These are phyloP conservation scores for Tolypocladium sp. DNA, from an alignment of 2,329 filamentous ascomycete species.

Conservation along the genomic window DNA sequence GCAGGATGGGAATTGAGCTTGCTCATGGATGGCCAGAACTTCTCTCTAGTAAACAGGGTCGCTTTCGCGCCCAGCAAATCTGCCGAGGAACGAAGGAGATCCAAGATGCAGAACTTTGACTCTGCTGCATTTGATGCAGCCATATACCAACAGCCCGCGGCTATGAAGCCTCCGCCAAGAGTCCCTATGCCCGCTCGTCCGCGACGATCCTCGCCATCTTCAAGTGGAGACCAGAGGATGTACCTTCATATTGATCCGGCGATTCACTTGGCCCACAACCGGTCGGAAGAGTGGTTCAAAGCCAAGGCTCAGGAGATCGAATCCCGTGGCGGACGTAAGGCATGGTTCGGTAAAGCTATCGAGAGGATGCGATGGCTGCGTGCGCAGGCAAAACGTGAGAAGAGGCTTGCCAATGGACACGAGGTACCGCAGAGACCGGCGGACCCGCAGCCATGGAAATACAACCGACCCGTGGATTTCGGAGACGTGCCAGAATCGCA, in stretches of 20 bases:
- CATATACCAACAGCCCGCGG: conserved; percentile 26
- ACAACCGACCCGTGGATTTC: conserved; percentile 22
- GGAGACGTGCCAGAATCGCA: conserved; percentile 26
- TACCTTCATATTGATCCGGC: conserved; percentile 42
- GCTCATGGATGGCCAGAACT: not conserved
- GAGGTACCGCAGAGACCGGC: not conserved
- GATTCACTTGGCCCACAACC: conserved; percentile 34
- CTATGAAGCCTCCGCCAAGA: conserved; percentile 12
- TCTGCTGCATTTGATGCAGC: conserved; percentile 24
- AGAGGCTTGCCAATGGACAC: conserved; percentile 2
- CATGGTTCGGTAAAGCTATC: conserved; percentile 36
- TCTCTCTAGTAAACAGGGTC: not conserved
- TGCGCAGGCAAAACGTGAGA: conserved; percentile 8
- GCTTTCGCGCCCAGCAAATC: not conserved
- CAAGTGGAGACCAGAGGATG: conserved; percentile 18
- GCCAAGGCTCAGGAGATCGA: conserved; percentile 41
- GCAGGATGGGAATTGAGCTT: not conserved
- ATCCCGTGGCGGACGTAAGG: conserved; percentile 38
- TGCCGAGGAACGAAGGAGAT: not conserved
- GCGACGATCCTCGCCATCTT: conserved; percentile 1
- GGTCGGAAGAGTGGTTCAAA: conserved; percentile 34
- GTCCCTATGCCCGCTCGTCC: conserved; percentile 6
- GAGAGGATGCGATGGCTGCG: conserved; percentile 25
- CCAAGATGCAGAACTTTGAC: conserved; percentile 4
- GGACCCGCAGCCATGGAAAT: conserved; percentile 19